Base-by-base conservation (phyloP, 2,329 filamentous ascomycete species). In the Trichocomaceae sp. region DNA sequence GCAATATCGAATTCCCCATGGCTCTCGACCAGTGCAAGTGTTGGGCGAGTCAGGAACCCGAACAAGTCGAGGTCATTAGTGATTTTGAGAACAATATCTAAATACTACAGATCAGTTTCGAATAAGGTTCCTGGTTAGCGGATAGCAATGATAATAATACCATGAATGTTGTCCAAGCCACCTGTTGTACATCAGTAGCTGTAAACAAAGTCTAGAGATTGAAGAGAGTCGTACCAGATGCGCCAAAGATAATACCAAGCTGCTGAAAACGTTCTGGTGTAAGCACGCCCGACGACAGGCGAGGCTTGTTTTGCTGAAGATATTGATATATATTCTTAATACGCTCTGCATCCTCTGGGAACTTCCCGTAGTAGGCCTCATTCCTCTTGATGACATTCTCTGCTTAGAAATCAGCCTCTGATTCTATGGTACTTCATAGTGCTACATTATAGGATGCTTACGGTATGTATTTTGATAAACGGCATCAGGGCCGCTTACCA, bases 331-430 rank as follows among this genome's bases (percentile, higher is more conserved):
- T 80, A 20, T 77, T 75, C 60, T 84, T 83, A 17, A 96, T 83
- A 2, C 79, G 76, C 8, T 80, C 77, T 8, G 86, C 72, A 65
- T 97, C 92, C 60, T 90, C 86, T 0, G 91, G 89, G 61, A 85
- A 97, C 67, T 96, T 96, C 48, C 71, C 68, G 67, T 95, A 95
- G 70, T 93, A 97, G 9, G 80, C 83, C 57, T 80, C 68, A 69
- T 96, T 96, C 50, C 91, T 81, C 66, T 86, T 75, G 17, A 77
- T 75, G 12, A 90, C 82, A 64, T 86, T 87, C 57, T 77, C 77
- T 75, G 54, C 50, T 49, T 2, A 41, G 3, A 13, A 35, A 33
- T 68, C 53, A 69, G 56, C 37, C 37, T 17, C 39, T 22, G 33
- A 5, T 15, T 23, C 9, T 35, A 50, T 45, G 23, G 23, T 7